Conservation (phyloP, 2,329 filamentous ascomycete species). For the Achaetomium macrosporum region DNA sequence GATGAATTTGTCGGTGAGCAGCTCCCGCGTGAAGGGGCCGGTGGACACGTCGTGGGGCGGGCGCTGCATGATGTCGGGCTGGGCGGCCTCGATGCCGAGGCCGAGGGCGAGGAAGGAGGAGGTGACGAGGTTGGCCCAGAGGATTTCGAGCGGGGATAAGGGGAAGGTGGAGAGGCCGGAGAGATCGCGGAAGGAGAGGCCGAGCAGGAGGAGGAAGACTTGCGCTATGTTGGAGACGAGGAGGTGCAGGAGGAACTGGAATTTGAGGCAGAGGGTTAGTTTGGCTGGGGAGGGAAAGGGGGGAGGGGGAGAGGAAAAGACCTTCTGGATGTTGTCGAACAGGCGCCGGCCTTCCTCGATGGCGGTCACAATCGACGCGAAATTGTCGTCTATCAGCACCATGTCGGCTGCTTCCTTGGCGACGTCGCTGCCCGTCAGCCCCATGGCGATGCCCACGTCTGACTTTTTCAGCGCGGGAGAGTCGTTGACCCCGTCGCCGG, state of each 20-base stretch:
- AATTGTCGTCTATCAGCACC: conserved; percentile 86
- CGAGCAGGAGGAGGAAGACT: conserved; percentile 62
- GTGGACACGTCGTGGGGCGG: conserved; percentile 57
- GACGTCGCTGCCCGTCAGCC: conserved; percentile 87
- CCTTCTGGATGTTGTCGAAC: conserved; percentile 99
- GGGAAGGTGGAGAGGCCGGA: conserved; percentile 62
- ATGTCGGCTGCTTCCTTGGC: conserved; percentile 95
- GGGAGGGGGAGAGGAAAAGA: conserved; percentile 87
- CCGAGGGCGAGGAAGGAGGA: conserved; percentile 97
- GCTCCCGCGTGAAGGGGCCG: conserved; percentile 59
- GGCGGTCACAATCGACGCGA: conserved; percentile 83
- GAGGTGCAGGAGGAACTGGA: conserved; percentile 61
- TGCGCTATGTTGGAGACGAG: conserved; percentile 66
- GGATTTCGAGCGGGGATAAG: background rate
- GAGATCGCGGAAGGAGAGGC: conserved; percentile 60
- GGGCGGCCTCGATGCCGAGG: conserved; percentile 89
- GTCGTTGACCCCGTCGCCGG: conserved; percentile 96
- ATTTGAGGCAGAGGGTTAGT: conserved; percentile 87
- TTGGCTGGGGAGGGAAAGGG: conserved; percentile 92
- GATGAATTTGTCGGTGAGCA: conserved; percentile 61
- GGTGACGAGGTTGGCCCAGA: conserved; percentile 87
- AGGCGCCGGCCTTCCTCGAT: conserved; percentile 99
- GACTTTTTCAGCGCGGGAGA: conserved; percentile 94
- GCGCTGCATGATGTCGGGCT: conserved; percentile 86
- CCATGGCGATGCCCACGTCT: conserved; percentile 98